A percentile compares a stretch with the other conserved stretches of the same genome.
These are phyloP conservation scores for Huntiella omanensis DNA, from an alignment of 2,329 filamentous ascomycete species.

Conservation along the genomic window DNA sequence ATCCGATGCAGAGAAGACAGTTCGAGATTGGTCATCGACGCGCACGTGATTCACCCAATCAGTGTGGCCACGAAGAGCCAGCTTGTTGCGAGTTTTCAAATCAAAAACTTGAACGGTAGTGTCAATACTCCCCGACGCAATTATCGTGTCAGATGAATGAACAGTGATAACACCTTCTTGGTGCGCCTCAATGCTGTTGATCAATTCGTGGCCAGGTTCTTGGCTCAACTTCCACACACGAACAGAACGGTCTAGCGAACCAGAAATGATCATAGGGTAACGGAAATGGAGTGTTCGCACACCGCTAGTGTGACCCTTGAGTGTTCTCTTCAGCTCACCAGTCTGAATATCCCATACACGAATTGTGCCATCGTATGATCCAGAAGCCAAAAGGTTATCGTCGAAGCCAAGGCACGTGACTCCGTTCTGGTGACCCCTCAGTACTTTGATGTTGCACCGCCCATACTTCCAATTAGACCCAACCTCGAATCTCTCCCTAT, in stretches of 20 bases:
- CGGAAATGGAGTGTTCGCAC: constrained; percentile 88
- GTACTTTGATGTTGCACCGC: constrained; percentile 63
- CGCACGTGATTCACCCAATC: constrained; percentile 97
- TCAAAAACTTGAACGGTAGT: constrained; percentile 85
- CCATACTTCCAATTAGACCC: constrained; percentile 97
- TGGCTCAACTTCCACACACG: constrained; percentile 83
- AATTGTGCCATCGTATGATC: constrained; percentile 85
- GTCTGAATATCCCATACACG: constrained; percentile 94
- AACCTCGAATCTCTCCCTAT: constrained; percentile 86
- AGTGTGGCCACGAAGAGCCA: constrained; percentile 60
- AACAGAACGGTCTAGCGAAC: constrained; percentile 70
- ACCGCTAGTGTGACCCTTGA: constrained; percentile 63
- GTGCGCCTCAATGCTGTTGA: constrained; percentile 66
- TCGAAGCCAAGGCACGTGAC: constrained; percentile 41
- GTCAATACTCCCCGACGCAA: constrained; percentile 82
- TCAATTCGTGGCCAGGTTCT: constrained; percentile 59
- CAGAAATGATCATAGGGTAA: constrained; percentile 76
- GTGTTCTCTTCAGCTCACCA: constrained; percentile 66
- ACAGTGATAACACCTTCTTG: constrained; percentile 67
- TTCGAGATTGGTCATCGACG: constrained; percentile 64
- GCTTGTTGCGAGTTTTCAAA: constrained; percentile 66
- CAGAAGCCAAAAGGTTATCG: constrained; percentile 78
- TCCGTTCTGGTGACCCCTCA: constrained; percentile 74
- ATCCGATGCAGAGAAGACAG: constrained; percentile 82
- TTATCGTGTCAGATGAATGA: constrained; percentile 66